Evolutionary conservation across 1,139 yeast genomes (phyloP), one percentile per base, ranked within the genome.

Genomic region (Hanseniaspora gamundiae): DNA sequence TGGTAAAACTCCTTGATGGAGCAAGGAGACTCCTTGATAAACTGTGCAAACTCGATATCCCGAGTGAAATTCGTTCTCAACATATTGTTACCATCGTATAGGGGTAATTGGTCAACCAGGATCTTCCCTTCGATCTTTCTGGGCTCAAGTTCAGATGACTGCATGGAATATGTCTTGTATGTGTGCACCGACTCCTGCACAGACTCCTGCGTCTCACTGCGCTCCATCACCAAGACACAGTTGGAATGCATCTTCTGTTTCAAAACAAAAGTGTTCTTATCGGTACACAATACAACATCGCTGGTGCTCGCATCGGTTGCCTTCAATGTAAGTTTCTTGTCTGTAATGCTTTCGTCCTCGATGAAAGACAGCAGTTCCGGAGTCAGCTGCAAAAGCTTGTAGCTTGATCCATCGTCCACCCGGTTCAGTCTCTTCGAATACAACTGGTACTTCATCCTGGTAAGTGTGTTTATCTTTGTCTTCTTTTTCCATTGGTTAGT

Each of bases 231-330:
- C 52, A 86, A 60, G 11, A 83, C 78, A 1, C 93, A 74, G 59
- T 88, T 87, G 9, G 95, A 83, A 60, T 88, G 96, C 58, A 85
- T 84, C 69, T 84, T 80, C 54, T 82, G 88, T 41, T 88, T 70
- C 19, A 87, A 57, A 45, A 68, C 68, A 73, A 76, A 86, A 0
- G 94, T 81, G 45, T 68, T 61, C 35, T 64, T 52, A 8, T 63
- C 55, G 1, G 93, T 74, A 48, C 88, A 80, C n/a, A 84, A 59
- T 24, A 79, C 83, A 21, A 82, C 69, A 39, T 72, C 73, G 20
- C 69, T 60, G 6, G 45, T 47, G 5, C 63, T 56, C 4, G 58
- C 55, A 11, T 58, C 51, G 3, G 71, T 58, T 2, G 84, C 67
- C 57, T 79, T 79, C 48, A 80, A 60, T 35, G 57, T 53, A 6